Percentiles rank a stretch among this genome's conserved stretches.
These are phyloP conservation scores for Barnettozyma hawaiiensis DNA, from an alignment of 1,139 yeast species.

Conservation along the genomic window DNA sequence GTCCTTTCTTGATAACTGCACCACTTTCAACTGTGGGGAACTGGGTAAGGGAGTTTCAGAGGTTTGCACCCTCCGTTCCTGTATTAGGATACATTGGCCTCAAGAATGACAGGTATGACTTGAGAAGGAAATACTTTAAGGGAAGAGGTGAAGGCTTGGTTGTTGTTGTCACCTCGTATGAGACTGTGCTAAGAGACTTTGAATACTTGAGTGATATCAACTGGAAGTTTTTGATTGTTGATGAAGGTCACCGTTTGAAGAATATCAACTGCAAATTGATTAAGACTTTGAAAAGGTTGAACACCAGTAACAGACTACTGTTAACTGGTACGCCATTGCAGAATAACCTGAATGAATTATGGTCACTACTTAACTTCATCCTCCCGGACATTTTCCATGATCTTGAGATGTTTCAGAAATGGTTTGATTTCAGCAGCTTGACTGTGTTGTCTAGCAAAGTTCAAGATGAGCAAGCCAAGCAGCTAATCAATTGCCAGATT, in stretches of 20 bases:
- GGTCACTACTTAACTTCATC: slow-evolving; percentile 86
- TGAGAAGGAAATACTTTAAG: slow-evolving; percentile 35
- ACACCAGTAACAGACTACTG: slow-evolving; percentile 63
- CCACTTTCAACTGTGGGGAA: slow-evolving; percentile 85
- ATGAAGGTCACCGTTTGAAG: slow-evolving; percentile 90
- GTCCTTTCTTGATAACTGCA: slow-evolving; percentile 83
- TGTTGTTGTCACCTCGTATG: slow-evolving; percentile 78
- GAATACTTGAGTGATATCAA: slow-evolving; percentile 41
- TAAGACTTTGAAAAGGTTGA: slow-evolving; percentile 58
- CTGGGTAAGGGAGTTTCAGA: slow-evolving; percentile 69
- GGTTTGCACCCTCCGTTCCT: slow-evolving; percentile 68
- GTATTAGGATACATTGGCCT: slow-evolving; percentile 63
- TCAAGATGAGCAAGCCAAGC: slow-evolving; percentile 30
- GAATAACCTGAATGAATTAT: slow-evolving; percentile 78
- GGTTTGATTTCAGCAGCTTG: slow-evolving; percentile 75
- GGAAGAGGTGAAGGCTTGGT: slow-evolving; percentile 19
- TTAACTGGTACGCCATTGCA: slow-evolving; percentile 94
- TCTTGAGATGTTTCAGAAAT: slow-evolving; percentile 75
- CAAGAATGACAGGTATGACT: slow-evolving; percentile 45
- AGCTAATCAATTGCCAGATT: slow-evolving; percentile 56
- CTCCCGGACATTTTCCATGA: slow-evolving; percentile 92
- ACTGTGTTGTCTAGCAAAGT: slow-evolving; percentile 35
- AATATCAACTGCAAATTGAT: slow-evolving; percentile 75
- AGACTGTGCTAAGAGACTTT: slow-evolving; percentile 66
- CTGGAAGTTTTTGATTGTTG: slow-evolving; percentile 90